Base-by-base conservation (phyloP, 1,284 basidiomycete genomes). In the Fomes fomentarius region DNA sequence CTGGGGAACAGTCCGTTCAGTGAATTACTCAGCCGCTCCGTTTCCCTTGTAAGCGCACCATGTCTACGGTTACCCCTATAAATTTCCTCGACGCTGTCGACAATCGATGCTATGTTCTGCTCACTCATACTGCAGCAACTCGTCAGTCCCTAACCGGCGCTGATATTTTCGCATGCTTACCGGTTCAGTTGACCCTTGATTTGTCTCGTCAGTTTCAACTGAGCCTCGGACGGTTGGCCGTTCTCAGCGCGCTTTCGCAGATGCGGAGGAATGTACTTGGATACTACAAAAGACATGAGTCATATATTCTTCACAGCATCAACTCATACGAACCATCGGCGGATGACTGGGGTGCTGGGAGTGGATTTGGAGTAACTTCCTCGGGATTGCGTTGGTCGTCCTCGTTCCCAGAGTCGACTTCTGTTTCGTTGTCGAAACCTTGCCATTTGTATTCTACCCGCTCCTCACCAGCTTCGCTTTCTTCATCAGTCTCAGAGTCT, bases 151-250 rank as follows among this genome's bases (percentile, higher is more conserved):
- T 35, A 50, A 19, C 8, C 28, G 28, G 4, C 26, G 12, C 25
- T 12, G 44, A 7, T 41, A 45, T n/a, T 19, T 12, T 12, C 3
- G 11, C 17, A 17, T 14, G 63, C 76, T 54, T 66, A 93, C 87
- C 92, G 82, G 71, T 98, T 98, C 45, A 98, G 79, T 9, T 94
- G 74, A 69, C 96, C 95, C 71, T 97, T 95, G 12, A 94, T 74
- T 63, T 91, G 91, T 48, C 89, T 82, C 7, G 79, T 84, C 21
- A 98, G 78, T 70, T 92, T 93, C 9, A 77, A 56, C 39, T 81
- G 72, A 33, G 75, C 77, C 60, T 88, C 85, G 0, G 75, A 81
- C 49, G 70, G 74, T 54, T 68, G 70, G 51, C 65, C 74, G 37
- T 43, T 34, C 2, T 70, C 62, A 44, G 73, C 64, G 43, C 65